phyloP scores from a whole-genome alignment of 2,329 filamentous ascomycete species.

The Colletotrichum simmondsii region DNA sequence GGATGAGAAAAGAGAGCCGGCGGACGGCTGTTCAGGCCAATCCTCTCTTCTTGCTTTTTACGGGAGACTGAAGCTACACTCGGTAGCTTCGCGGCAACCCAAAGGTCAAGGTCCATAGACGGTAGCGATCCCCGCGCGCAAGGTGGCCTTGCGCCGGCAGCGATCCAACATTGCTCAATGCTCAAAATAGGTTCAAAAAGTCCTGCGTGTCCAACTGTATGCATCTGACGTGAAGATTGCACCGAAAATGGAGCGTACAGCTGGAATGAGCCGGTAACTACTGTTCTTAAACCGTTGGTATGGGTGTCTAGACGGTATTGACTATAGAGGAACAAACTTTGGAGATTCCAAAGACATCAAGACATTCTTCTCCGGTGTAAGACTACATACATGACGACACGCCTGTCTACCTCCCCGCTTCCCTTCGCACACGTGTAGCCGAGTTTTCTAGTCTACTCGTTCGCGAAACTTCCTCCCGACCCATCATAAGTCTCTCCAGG shows the following conservation, averaged over 20 bases:
- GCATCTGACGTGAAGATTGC: not conserved
- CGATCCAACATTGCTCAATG: not conserved
- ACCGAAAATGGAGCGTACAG: not conserved
- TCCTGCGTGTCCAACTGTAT: not conserved
- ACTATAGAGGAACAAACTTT: no score
- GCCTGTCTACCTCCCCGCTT: no score
- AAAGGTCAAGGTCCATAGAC: constrained; percentile 8
- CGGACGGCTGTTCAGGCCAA: not conserved
- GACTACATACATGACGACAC: no score
- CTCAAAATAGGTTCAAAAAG: not conserved
- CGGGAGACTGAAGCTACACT: not conserved
- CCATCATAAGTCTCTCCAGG: no score
- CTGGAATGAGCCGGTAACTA: not conserved
- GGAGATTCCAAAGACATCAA: no score
- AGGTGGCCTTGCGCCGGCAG: not conserved
- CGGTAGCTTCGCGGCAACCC: not conserved
- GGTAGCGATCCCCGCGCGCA: constrained; percentile 8
- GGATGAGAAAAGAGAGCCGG: not conserved
- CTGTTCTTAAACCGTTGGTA: not conserved
- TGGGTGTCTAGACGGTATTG: not conserved
- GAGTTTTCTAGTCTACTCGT: not conserved
- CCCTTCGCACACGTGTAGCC: no score
- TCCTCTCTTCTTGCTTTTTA: not conserved
- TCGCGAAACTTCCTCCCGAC: not conserved
- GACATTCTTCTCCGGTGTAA: no score